phyloP scores from a whole-genome alignment of 768 basidiomycete genomes.

The Auricularia cornea region DNA sequence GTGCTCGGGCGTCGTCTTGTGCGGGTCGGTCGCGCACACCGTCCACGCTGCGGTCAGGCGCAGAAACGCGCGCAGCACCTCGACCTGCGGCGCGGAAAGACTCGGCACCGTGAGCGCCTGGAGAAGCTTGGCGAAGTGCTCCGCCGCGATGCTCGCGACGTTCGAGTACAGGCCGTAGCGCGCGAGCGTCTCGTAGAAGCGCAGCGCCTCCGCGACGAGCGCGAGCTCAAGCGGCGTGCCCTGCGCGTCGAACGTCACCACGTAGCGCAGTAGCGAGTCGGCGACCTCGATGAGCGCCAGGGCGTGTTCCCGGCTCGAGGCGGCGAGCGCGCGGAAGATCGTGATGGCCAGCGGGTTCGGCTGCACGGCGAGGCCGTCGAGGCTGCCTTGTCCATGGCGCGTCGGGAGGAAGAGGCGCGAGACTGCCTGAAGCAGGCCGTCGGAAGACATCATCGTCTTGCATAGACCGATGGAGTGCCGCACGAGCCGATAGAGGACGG shows the following conservation, averaged over 20 bases:
- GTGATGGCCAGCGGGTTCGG: conserved; percentile 45
- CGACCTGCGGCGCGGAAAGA: conserved; percentile 14
- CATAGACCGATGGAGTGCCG: conserved; percentile 49
- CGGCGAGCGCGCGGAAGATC: conserved; percentile 49
- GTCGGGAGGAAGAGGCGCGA: conserved; percentile 51
- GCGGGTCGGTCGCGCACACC: conserved; percentile 82
- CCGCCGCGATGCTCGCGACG: conserved; percentile 53
- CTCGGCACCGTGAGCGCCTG: neutral
- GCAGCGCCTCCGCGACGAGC: conserved; percentile 51
- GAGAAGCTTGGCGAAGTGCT: conserved; percentile 45
- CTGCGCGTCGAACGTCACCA: conserved; percentile 17
- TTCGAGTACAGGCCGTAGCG: conserved; percentile 73
- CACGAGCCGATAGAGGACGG: conserved; percentile 52
- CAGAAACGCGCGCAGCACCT: conserved; percentile 44
- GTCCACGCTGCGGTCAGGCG: conserved; percentile 63
- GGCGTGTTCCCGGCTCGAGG: conserved; percentile 64
- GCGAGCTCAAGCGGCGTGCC: conserved; percentile 31
- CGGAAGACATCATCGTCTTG: conserved; percentile 39
- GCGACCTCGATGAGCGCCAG: conserved; percentile 43
- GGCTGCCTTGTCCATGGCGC: conserved; percentile 26
- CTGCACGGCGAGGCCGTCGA: neutral
- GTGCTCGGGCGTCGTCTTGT: conserved; percentile 76
- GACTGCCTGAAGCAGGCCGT: conserved; percentile 43
- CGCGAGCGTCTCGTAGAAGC: conserved; percentile 56
- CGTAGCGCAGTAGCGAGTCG: conserved; percentile 65